phyloP scores from a whole-genome alignment of 2,329 filamentous ascomycete genomes.

The Sarocladium oryzae region DNA sequence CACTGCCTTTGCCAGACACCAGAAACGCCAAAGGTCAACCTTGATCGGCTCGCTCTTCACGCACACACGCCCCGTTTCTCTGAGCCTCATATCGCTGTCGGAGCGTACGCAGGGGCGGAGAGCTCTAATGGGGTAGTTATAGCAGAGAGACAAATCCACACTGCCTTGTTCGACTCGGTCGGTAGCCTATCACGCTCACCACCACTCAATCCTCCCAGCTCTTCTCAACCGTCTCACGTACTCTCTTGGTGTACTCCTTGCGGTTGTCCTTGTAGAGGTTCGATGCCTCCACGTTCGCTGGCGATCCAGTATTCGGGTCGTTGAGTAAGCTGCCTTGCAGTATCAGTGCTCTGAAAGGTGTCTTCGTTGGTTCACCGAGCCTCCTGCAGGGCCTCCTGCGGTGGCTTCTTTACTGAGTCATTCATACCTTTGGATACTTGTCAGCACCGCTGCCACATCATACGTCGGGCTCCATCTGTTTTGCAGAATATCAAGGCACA shows the following conservation, averaged over 20 bases:
- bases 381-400: too few species aligned
- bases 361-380: neutral
- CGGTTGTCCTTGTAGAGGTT: slow-evolving; percentile 98
- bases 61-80: neutral
- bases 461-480: slow-evolving; percentile 99
- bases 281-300: slow-evolving; percentile 94
- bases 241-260: slow-evolving; percentile 91
- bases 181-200: neutral
- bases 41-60: neutral
- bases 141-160: too few species aligned
- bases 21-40: slow-evolving; percentile 1
- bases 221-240: slow-evolving; percentile 96
- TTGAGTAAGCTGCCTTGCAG: slow-evolving; percentile 67
- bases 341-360: neutral
- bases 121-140: too few species aligned
- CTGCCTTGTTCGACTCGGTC: neutral
- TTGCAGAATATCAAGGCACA: slow-evolving; percentile 94
- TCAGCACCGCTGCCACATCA: slow-evolving; percentile 93
- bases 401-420: neutral
- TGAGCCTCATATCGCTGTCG: neutral
- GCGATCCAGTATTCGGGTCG: slow-evolving; percentile 96
- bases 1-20: slow-evolving; percentile 1
- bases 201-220: slow-evolving; percentile 81
- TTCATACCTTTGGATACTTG: slow-evolving; percentile 85
- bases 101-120: too few species aligned